A percentile compares a stretch with the other conserved stretches of the same genome.
Conservation (phyloP, 116 monocot genomes). For the Trichopus zeylanicus region DNA sequence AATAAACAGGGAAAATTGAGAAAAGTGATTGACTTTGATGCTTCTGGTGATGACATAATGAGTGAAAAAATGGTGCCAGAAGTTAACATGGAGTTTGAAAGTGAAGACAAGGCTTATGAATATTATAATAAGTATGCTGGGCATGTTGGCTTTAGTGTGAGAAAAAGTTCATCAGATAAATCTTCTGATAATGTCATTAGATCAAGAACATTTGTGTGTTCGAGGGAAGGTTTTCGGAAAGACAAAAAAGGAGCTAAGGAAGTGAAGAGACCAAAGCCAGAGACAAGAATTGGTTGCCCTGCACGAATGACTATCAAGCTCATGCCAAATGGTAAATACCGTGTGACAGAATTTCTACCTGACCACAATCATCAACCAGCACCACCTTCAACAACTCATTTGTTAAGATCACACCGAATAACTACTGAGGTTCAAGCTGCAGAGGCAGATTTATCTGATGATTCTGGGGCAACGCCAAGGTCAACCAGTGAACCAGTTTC, state of each 20-base stretch:
- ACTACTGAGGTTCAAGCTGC: constrained; percentile 40
- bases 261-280: constrained; percentile 51
- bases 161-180: constrained; percentile 58
- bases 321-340: constrained; percentile 34
- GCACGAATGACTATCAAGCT: constrained; percentile 59
- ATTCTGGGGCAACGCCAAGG: constrained; percentile 35
- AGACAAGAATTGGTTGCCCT: too few relatives aligned
- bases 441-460: constrained; percentile 49
- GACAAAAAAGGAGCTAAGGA: constrained; percentile 63
- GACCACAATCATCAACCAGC: constrained; percentile 63
- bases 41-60: constrained; percentile 23
- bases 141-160: constrained; percentile 49
- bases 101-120: constrained; percentile 60
- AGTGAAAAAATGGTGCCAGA: constrained; percentile 26
- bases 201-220: constrained; percentile 67
- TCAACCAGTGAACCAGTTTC: constrained; percentile 14
- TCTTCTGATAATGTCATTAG: constrained; percentile 50
- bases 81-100: constrained; percentile 52
- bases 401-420: constrained; percentile 47
- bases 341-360: constrained; percentile 40
- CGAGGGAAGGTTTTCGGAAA: constrained; percentile 58
- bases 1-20: constrained; percentile 60
- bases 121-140: constrained; percentile 60
- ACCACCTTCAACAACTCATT: constrained; percentile 52
- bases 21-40: constrained; percentile 44